phyloP scores from a whole-genome alignment of 1,284 basidiomycete species.

The Cronartium ribicola region DNA sequence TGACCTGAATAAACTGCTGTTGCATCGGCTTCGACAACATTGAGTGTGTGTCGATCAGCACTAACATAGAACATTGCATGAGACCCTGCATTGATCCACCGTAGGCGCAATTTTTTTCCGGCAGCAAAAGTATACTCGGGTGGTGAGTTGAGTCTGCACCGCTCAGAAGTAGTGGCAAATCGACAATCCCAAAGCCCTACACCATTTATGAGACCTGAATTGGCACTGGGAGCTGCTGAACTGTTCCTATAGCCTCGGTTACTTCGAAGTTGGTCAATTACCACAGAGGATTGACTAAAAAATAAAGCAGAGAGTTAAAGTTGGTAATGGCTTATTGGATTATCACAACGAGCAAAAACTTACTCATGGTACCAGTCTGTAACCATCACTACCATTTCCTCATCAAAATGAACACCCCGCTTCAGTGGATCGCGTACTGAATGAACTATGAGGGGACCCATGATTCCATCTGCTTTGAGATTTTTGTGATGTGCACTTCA shows the following conservation, averaged over 20 bases:
- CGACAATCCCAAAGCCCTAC: constrained; percentile 42
- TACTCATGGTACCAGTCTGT: constrained; percentile 55
- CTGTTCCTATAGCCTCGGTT: constrained; percentile 46
- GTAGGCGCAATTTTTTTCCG: constrained; percentile 54
- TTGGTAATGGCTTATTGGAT: neutral
- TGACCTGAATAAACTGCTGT: constrained; percentile 4
- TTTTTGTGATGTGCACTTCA: constrained; percentile 12
- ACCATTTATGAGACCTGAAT: constrained; percentile 60
- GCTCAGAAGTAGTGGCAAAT: constrained; percentile 7
- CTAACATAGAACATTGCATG: constrained; percentile 47
- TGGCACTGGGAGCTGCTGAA: constrained; percentile 50
- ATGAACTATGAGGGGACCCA: constrained; percentile 47
- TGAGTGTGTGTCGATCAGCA: constrained; percentile 44
- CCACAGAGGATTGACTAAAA: constrained; percentile 22
- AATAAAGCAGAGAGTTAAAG: constrained; percentile 1
- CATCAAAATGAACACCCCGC: constrained; percentile 49
- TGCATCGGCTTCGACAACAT: constrained; percentile 24
- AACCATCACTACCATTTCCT: constrained; percentile 51
- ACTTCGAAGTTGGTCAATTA: constrained; percentile 28
- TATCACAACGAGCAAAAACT: constrained; percentile 43
- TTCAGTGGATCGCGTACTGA: constrained; percentile 48
- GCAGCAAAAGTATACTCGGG: constrained; percentile 49
- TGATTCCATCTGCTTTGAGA: constrained; percentile 12
- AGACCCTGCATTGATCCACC: constrained; percentile 57
- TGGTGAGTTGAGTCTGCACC: constrained; percentile 46